Evolutionary conservation across 2,329 filamentous ascomycete species (phyloP).

Genomic region (Colletotrichum agaves): DNA sequence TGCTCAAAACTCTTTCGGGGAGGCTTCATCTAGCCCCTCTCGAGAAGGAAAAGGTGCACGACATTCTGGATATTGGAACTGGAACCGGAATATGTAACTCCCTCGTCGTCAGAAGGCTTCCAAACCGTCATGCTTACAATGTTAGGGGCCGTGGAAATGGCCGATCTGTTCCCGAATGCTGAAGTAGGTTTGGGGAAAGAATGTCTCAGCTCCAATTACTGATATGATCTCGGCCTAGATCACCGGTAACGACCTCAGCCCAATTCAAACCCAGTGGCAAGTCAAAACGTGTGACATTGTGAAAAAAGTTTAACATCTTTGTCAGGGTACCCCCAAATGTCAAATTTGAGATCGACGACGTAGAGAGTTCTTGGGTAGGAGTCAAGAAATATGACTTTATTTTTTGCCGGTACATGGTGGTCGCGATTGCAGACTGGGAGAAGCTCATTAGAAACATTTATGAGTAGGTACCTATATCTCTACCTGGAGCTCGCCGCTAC

Average conservation of each 20-base stretch:
- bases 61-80: slow-evolving; percentile 67
- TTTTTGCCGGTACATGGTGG: too few relatives aligned
- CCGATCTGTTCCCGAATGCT: neutral
- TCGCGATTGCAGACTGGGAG: too few relatives aligned
- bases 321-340: slow-evolving; percentile 68
- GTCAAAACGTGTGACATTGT: neutral
- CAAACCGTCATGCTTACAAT: too few relatives aligned
- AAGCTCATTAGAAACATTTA: too few relatives aligned
- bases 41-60: slow-evolving; percentile 31
- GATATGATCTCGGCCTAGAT: neutral
- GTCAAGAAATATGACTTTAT: too few relatives aligned
- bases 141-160: slow-evolving; percentile 20
- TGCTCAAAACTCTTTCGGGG: neutral
- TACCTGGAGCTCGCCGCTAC: too few relatives aligned
- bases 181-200: too few relatives aligned
- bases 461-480: too few relatives aligned
- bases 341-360: slow-evolving; percentile 70
- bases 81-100: slow-evolving; percentile 68
- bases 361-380: too few relatives aligned
- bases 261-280: slow-evolving; percentile 16
- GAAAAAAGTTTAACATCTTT: neutral
- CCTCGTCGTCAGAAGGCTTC: too few relatives aligned
- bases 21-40: slow-evolving; percentile 12
- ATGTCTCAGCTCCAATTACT: too few relatives aligned
- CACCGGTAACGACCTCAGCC: slow-evolving; percentile 18